phyloP scores from a whole-genome alignment of 768 basidiomycete species.

The Galerina marginata region DNA sequence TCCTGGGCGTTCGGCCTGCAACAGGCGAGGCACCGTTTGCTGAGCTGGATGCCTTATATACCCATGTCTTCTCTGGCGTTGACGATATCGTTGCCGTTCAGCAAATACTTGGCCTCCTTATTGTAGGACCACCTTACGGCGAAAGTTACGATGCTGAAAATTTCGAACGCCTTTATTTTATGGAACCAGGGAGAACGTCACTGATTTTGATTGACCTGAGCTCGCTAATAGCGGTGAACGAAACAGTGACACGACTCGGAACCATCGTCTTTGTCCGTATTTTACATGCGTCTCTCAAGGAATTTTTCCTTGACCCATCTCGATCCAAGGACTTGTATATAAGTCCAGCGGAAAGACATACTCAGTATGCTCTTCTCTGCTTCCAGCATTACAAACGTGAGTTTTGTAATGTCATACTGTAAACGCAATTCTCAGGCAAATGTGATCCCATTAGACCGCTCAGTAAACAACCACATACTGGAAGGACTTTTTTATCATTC shows the following conservation, averaged over 20 bases:
- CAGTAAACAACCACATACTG: too few species aligned
- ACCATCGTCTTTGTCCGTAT: background rate
- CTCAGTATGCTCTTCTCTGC: too few species aligned
- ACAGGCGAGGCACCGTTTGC: background rate
- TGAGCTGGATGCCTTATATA: slow-evolving; percentile 8
- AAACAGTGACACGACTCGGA: background rate
- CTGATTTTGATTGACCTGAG: background rate
- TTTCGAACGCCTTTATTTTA: background rate
- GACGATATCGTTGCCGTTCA: background rate
- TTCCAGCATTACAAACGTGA: too few species aligned
- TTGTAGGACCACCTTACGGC: background rate
- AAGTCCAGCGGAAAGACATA: too few species aligned
- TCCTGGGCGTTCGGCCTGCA: background rate
- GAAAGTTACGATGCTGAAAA: background rate
- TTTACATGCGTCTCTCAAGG: slow-evolving; percentile 4
- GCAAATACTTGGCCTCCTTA: background rate
- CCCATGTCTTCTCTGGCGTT: background rate
- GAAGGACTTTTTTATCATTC: too few species aligned
- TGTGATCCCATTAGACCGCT: too few species aligned
- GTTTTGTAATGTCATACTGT: too few species aligned
- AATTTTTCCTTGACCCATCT: slow-evolving; percentile 7
- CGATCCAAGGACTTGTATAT: too few species aligned
- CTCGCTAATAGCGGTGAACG: background rate
- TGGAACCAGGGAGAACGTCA: background rate
- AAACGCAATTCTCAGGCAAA: too few species aligned